Base-by-base conservation (phyloP, 73 alveolate genomes). In the Blepharisma japonicum region DNA sequence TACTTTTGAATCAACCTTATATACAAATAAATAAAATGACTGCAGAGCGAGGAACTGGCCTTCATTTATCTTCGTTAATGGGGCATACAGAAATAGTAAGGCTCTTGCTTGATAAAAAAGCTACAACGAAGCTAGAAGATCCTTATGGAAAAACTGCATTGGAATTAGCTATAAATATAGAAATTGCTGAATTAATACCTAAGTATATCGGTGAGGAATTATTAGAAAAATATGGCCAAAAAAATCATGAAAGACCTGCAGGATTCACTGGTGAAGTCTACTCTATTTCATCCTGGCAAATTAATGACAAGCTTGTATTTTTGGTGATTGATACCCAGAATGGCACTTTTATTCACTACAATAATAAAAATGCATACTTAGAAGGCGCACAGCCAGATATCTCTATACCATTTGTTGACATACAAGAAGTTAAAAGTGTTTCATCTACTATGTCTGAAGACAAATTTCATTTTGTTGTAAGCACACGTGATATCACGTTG, bases 221-320 rank as follows among this genome's bases (percentile, higher is more conserved):
- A 18, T 39, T 61, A 18, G 18, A 61, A 25, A 61, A 61, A 25
- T 61, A 61, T 48, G 14, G 47, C 23, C 39, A 20, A 61, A 61
- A 25, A n/a, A 39, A 61, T 9, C 27, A 51, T 3, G 74, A 61
- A 61, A 61, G 47, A 25, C 74, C 74, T 20, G 18, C 23, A 25
- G 74, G 74, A 14, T 61, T 61, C 74, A 61, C 1, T 5, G 74
- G 74, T 14, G 74, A 61, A 61, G 74, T 61, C 49, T 61, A 11
- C 50, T 61, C 14, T 25, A 61, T 39, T 14, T n/a, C 74, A 25
- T 8, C 50, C 18, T 61, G 50, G 47, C 50, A 8, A 9, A 20
- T 25, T 14, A 61, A n/a, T 9, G 74, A 61, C 39, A 61, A 61
- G 23, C 47, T 14, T 18, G 74, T 61, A 14, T 61, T 18, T 39